Evolutionary conservation across 169 alveolate species (phyloP).

Genomic region (Eimeria mitis): DNA sequence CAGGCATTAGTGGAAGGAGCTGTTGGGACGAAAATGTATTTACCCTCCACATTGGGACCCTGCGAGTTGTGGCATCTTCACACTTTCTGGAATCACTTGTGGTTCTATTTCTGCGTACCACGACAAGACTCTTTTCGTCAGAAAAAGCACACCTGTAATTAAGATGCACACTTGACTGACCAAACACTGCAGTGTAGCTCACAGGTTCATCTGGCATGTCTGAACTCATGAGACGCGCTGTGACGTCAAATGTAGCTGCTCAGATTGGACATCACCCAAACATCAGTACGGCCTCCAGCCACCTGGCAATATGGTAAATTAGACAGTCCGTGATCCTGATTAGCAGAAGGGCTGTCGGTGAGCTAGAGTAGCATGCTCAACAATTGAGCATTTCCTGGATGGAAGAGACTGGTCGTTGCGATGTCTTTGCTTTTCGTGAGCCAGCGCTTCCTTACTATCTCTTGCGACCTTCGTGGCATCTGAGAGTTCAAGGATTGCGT

Average conservation of each 20-base stretch:
- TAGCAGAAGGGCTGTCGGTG: not conserved
- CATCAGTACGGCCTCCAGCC: not conserved
- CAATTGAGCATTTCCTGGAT: not conserved
- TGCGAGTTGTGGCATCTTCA: not conserved
- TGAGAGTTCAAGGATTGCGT: constrained; percentile 68
- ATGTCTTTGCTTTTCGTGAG: not conserved
- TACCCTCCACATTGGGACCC: constrained; percentile 40
- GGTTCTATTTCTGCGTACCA: not conserved
- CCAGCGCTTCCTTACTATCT: constrained; percentile 39
- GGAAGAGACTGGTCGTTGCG: not conserved
- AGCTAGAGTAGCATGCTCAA: not conserved
- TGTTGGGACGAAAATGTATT: constrained; percentile 52
- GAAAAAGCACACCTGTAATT: not conserved
- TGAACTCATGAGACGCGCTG: constrained; percentile 65
- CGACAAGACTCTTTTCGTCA: not conserved
- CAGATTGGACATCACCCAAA: constrained; percentile 20
- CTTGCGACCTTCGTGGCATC: constrained; percentile 36
- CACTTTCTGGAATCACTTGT: not conserved
- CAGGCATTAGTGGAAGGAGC: constrained; percentile 73
- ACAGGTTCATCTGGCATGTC: constrained; percentile 36
- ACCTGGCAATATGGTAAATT: not conserved
- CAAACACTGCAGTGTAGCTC: constrained; percentile 15
- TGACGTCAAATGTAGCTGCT: constrained; percentile 68
- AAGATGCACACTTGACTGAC: not conserved
- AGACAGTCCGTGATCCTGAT: not conserved